A percentile compares a stretch with the other conserved stretches of the same genome.
phyloP scores from a whole-genome alignment of 495 filamentous ascomycete species.

The Aspergillus steynii region DNA sequence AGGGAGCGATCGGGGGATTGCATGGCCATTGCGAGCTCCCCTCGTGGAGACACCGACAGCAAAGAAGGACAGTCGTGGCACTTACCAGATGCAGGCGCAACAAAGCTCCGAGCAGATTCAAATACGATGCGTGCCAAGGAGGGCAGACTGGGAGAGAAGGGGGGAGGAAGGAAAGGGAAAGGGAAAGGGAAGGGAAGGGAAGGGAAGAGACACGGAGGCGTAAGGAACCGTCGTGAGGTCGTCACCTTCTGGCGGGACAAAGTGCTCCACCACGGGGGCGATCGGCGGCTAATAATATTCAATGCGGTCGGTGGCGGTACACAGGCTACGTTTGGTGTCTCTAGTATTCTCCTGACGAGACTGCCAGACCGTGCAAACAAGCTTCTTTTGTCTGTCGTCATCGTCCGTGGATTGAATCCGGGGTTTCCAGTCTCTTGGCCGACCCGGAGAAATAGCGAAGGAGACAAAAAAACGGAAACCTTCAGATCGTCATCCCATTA shows the following conservation, averaged over 20 bases:
- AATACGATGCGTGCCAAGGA: constrained; percentile 14
- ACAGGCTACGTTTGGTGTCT: not conserved
- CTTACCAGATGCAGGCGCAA: constrained; percentile 6
- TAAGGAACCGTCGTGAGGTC: constrained; percentile 16
- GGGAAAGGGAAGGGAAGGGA: constrained; percentile 18
- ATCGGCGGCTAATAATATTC: constrained; percentile 44
- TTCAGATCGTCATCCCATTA: not conserved
- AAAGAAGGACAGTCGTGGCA: constrained; percentile 6
- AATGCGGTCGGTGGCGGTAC: constrained; percentile 14
- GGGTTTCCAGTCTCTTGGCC: not conserved
- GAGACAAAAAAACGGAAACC: not conserved
- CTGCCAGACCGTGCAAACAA: too few species aligned
- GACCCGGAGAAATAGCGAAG: not conserved
- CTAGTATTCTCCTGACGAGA: too few species aligned
- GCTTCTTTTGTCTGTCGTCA: too few species aligned
- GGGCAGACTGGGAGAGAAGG: constrained; percentile 9
- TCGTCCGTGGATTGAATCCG: not conserved
- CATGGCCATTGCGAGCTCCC: constrained; percentile 1
- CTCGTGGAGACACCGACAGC: not conserved
- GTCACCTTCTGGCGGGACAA: constrained; percentile 42
- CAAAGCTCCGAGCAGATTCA: constrained; percentile 10
- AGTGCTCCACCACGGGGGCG: constrained; percentile 40
- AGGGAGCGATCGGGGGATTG: constrained; percentile 5
- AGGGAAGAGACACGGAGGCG: constrained; percentile 28
- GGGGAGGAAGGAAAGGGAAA: constrained; percentile 9